Evolutionary conservation across 306 rosid genomes (phyloP), one percentile per base, ranked within the genome.

Genomic region (Betula pendula): DNA sequence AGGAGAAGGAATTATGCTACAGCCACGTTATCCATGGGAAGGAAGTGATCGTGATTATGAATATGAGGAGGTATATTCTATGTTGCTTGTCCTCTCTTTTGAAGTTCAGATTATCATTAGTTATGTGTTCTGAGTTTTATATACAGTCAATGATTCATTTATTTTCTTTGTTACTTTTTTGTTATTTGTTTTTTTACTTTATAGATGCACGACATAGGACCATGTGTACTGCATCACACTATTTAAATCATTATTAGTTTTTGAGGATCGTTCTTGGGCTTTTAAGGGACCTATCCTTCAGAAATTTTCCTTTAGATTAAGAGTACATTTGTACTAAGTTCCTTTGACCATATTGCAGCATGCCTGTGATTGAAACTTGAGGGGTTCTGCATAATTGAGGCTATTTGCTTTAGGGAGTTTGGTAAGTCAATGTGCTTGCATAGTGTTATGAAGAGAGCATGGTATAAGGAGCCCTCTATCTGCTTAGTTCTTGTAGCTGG

Each of bases 1-100:
- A 74, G 92, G 76, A 40, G 97, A 87, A 74, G 89, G 38, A 2
- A 53, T 74, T 75, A 22, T 75, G 51, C 71, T 80, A 48, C 88
- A 74, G 27, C 58, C 90, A 40, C 86, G 86, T 44, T 87, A 84
- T 87, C 97, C 99, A 66, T 92, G 97, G 99, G 99, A 90, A 76
- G 97, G 97, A 71, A 95, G 89, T 40, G 97, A 89, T 52, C 91
- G 97, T 8, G 92, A 92, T 79, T 95, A 95, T 86, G 75, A 78
- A 65, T 95, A 95, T 14, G 99, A 92, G 77, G 99, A 95, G 96
- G 99, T 65, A 59, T 38, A 27, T 16, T 65, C 16, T 38, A 3
- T 38, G 4, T 19, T 65, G 48, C 25, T 38, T 17, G 16, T 10
- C 14, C 48, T 19, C 70, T 33, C 22, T 62, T 31, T 7, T 62